Conservation (phyloP, 2,329 filamentous ascomycete genomes). For the Daldinia sp. region DNA sequence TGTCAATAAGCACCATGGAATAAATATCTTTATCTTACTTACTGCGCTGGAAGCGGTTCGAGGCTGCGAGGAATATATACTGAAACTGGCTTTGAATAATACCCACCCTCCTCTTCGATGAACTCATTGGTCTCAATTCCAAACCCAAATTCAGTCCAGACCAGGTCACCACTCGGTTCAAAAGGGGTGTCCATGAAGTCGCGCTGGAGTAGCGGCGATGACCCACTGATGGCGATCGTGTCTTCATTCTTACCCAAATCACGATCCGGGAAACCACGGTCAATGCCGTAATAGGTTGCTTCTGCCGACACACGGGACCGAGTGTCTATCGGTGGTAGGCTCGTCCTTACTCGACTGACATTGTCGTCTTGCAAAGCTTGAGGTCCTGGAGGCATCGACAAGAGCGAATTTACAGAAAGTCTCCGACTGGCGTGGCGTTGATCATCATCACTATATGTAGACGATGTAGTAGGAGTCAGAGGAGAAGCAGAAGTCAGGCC, state of each 20-base stretch:
- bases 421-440: constrained; percentile 50
- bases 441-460: constrained; percentile 56
- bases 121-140: constrained; percentile 61
- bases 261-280: constrained; percentile 75
- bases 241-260: constrained; percentile 81
- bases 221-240: constrained; percentile 68
- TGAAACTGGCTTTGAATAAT: constrained; percentile 76
- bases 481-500: constrained; percentile 52
- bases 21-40: constrained; percentile 33
- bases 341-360: constrained; percentile 42
- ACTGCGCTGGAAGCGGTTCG: constrained; percentile 61
- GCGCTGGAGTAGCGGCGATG: constrained; percentile 50
- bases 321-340: constrained; percentile 46
- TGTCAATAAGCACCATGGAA: constrained; percentile 18
- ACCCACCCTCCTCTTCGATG: constrained; percentile 70
- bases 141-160: constrained; percentile 61
- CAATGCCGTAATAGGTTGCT: constrained; percentile 73
- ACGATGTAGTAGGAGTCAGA: constrained; percentile 57
- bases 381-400: constrained; percentile 63
- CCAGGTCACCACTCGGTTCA: constrained; percentile 52
- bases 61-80: constrained; percentile 66
- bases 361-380: constrained; percentile 43
- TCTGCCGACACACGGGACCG: constrained; percentile 49
- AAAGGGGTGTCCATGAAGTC: constrained; percentile 47
- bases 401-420: constrained; percentile 74